Percentiles rank a stretch among this genome's conserved stretches.
Evolutionary conservation across 2,329 filamentous ascomycete species (phyloP).

Genomic region (Fusarium sp.): DNA sequence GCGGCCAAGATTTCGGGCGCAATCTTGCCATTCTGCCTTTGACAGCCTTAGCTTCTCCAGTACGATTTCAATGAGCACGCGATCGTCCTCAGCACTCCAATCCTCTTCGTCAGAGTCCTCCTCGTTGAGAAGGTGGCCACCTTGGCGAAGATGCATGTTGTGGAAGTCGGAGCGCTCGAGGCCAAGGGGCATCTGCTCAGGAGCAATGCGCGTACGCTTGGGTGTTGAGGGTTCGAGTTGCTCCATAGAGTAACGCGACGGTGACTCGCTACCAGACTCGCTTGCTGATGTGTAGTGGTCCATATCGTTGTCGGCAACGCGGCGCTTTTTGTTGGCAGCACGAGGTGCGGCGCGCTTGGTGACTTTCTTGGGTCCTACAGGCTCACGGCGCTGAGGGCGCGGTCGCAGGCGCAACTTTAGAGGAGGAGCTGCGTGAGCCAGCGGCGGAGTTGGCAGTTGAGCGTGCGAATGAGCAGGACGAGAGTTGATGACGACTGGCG

Average conservation of each 20-base stretch:
- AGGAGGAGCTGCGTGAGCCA: constrained; percentile 63
- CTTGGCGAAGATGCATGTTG: constrained; percentile 50
- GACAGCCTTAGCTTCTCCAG: constrained; percentile 74
- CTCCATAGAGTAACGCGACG: constrained; percentile 23
- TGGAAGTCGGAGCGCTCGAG: constrained; percentile 71
- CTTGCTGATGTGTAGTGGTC: constrained; percentile 56
- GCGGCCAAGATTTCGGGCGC: constrained; percentile 71
- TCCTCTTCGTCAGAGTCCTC: constrained; percentile 59
- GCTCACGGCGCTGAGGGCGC: constrained; percentile 53
- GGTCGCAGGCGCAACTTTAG: constrained; percentile 68
- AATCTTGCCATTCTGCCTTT: constrained; percentile 76
- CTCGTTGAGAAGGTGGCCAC: constrained; percentile 53
- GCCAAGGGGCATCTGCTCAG: constrained; percentile 70
- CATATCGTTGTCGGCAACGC: constrained; percentile 61
- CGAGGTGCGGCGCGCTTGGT: constrained; percentile 64
- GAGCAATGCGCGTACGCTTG: constrained; percentile 70
- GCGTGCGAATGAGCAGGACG: constrained; percentile 39
- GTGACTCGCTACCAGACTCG: constrained; percentile 53
- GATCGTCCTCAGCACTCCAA: constrained; percentile 74
- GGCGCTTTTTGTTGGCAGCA: constrained; percentile 66
- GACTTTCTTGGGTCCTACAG: constrained; percentile 59
- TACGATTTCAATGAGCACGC: constrained; percentile 74
- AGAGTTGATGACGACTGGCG: constrained; percentile 55
- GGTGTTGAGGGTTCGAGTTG: constrained; percentile 63
- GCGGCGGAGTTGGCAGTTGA: constrained; percentile 68